Base-by-base conservation (phyloP, 768 basidiomycete genomes). In the Clitopilus passeckerianus region DNA sequence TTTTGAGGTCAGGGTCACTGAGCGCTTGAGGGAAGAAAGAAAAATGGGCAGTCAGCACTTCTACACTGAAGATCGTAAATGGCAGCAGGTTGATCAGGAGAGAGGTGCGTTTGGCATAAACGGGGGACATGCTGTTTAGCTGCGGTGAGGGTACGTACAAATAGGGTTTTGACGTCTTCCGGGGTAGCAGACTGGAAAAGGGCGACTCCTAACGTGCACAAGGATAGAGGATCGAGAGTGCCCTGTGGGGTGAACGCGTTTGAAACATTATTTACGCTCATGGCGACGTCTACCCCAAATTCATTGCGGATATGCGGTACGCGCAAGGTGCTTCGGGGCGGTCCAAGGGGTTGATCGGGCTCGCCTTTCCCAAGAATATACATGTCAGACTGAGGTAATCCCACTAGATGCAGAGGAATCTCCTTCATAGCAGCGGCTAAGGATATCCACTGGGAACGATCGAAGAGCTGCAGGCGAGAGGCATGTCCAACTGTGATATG, bases 171-270 rank as follows among this genome's bases (percentile, higher is more conserved):
- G 59, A 82, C 75, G 56, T 80, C 82, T 14, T 65, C 63, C 18
- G 74, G 73, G 15, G 79, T 83, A 12, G 80, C 84, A 34, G 80
- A 75, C 66, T 86, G 86, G 65, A 86, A 87, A 30, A 86, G 62
- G 2, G 78, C 81, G 10, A 85, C 80, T 18, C 81, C 84, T 50
- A 88, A 77, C 34, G 82, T 76, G 54, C 84, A 81, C 57, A 88
- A 70, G 5, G 77, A 74, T n/a, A 89, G 71, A 8, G 86, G 85
- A 72, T 86, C 86, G 46, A 83, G 66, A 24, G 78, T 79, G 56
- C 86, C 87, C 71, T 88, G 86, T 41, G 86, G 87, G 34, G 83
- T 87, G 68, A 87, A 89, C 30, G 84, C 81, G 63, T 88, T 89
- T 62, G 80, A 81, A 64, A 86, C 78, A 65, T 87, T 86, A 70